Base-by-base conservation (phyloP, 2,329 filamentous ascomycete genomes). In the Aureobasidium mangrovei region DNA sequence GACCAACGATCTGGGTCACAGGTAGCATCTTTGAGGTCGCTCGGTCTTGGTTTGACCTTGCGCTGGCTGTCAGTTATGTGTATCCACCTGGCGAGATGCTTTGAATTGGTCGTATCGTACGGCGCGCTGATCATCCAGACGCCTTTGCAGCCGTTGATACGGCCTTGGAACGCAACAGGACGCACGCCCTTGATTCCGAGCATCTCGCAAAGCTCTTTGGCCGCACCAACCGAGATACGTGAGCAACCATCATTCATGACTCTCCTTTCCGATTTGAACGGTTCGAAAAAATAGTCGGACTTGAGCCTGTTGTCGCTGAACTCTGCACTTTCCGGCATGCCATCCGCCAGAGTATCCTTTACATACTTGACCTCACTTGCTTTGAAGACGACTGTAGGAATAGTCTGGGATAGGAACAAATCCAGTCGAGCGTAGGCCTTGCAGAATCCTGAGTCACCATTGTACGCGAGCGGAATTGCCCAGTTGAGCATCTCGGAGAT, bases 71-170 rank as follows among this genome's bases (percentile, higher is more conserved):
- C 67, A 0, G 71, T 74, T 12, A 84, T 80, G 54, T 83, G 76
- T 40, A 90, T 86, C 84, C 83, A 87, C 7, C 72, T 65, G 2
- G 66, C 64, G 26, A 68, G 61, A 12, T 81, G 68, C 0, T 72
- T 63, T 0, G 60, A 53, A 1, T 75, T 69, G 0, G 69, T 69
- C 0, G 66, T 67, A 28, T 78, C 74, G 0, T 71, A 62, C 3
- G 71, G 65, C 0, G 74, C 71, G 59, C 85, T 82, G 4, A 84
- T 67, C 44, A 85, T 75, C 86, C 86, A 91, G 59, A 91, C 74
- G 0, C 87, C 88, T 65, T 91, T 91, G 0, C 84, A 84, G 18
- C 84, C 80, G 7, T 81, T 84, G 35, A 91, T 78, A 0, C 88
- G 78, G 1, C 74, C 86, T 65, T 91, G 87, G 43, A 84, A 82